Evolutionary conservation across 2,329 filamentous ascomycete genomes (phyloP).

Genomic region (Phyllosticta capitalensis): DNA sequence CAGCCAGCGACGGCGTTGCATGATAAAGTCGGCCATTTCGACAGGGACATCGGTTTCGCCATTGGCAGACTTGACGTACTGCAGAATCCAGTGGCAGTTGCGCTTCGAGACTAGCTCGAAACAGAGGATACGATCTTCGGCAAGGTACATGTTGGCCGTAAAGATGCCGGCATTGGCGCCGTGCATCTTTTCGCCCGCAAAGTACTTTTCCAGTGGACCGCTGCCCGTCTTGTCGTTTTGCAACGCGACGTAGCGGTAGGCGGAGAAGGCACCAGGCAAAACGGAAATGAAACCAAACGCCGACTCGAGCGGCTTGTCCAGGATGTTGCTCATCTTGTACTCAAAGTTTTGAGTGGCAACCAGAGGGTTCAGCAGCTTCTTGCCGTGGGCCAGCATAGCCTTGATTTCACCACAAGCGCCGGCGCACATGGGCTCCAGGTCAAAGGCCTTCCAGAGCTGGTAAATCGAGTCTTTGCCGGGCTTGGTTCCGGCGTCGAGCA

Average conservation of each 20-base stretch:
- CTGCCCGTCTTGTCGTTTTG: slow-evolving; percentile 95
- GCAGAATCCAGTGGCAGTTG: slow-evolving; percentile 93
- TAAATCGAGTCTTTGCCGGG: slow-evolving; percentile 93
- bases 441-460: slow-evolving; percentile 96
- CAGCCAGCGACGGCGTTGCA: slow-evolving; percentile 92
- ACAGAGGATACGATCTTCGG: slow-evolving; percentile 96
- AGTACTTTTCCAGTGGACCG: slow-evolving; percentile 92
- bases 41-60: slow-evolving; percentile 97
- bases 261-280: slow-evolving; percentile 94
- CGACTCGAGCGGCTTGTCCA: slow-evolving; percentile 95
- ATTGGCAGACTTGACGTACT: slow-evolving; percentile 95
- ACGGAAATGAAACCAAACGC: slow-evolving; percentile 97
- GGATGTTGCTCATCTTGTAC: slow-evolving; percentile 99
- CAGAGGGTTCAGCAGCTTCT: slow-evolving; percentile 83
- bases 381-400: slow-evolving; percentile 84
- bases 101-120: slow-evolving; percentile 97
- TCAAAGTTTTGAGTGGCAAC: slow-evolving; percentile 98
- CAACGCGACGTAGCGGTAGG: slow-evolving; percentile 86
- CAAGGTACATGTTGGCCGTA: slow-evolving; percentile 98
- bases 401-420: slow-evolving; percentile 99
- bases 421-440: slow-evolving; percentile 93
- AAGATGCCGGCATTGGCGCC: slow-evolving; percentile 90
- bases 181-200: slow-evolving; percentile 92
- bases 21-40: slow-evolving; percentile 84
- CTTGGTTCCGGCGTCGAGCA: slow-evolving; percentile 91